Percentiles rank a stretch among this genome's conserved stretches.
Evolutionary conservation across 257 asterid species (phyloP).

Genomic region (Paraleonurus japonicus): DNA sequence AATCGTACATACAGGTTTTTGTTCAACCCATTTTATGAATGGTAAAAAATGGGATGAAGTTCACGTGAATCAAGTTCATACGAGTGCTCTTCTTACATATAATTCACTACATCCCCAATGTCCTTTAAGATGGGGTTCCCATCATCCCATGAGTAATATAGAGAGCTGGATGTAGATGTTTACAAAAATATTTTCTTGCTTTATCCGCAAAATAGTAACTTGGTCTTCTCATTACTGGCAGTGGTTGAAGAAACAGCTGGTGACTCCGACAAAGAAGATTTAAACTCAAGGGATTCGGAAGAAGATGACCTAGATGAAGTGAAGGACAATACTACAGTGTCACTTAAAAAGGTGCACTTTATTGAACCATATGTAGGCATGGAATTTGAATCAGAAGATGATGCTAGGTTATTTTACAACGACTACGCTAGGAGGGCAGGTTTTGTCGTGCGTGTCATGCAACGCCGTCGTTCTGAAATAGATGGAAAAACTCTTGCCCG

Average conservation of each 20-base stretch:
- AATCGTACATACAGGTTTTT: too few species aligned
- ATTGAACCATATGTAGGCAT: constrained; percentile 55
- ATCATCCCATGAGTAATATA: neutral
- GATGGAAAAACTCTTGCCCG: constrained; percentile 65
- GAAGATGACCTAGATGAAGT: constrained; percentile 31
- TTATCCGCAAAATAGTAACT: constrained; percentile 16
- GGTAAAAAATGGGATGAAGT: too few species aligned
- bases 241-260: constrained; percentile 35
- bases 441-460: constrained; percentile 61
- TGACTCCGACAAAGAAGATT: constrained; percentile 40
- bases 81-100: too few species aligned
- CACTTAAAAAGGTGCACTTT: constrained; percentile 32
- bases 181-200: constrained; percentile 1
- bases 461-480: constrained; percentile 55
- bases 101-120: neutral
- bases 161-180: neutral
- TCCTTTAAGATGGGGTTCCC: neutral
- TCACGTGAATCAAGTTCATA: too few species aligned
- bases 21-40: too few species aligned
- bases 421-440: constrained; percentile 55
- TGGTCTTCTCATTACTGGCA: constrained; percentile 19
- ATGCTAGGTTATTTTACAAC: constrained; percentile 50
- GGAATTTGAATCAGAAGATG: constrained; percentile 61
- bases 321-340: constrained; percentile 21
- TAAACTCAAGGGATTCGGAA: constrained; percentile 36